phyloP scores from a whole-genome alignment of 2,329 filamentous ascomycete genomes.

The Thielaviopsis populi region DNA sequence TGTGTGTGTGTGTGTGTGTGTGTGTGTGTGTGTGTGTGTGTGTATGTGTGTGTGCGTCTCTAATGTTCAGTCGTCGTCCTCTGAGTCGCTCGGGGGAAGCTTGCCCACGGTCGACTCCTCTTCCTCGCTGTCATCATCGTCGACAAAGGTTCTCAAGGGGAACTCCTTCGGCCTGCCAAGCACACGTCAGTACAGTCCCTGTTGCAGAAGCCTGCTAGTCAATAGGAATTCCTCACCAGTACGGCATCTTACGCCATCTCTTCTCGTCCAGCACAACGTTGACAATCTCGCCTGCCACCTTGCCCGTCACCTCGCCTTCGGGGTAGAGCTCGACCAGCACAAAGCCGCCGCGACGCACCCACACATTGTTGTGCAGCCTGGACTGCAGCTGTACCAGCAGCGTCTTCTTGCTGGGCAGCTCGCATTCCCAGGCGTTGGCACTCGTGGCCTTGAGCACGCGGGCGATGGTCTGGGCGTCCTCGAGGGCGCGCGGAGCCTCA shows the following conservation, averaged over 20 bases:
- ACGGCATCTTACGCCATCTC: conserved; percentile 73
- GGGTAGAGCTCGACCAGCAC: conserved; percentile 61
- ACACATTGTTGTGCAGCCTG: conserved; percentile 80
- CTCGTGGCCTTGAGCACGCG: conserved; percentile 70
- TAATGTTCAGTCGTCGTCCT: conserved; percentile 39
- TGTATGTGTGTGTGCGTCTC: background rate
- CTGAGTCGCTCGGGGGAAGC: conserved; percentile 70
- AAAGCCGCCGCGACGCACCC: conserved; percentile 79
- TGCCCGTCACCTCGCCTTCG: conserved; percentile 54
- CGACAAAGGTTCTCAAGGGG: conserved; percentile 31
- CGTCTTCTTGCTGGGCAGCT: conserved; percentile 49
- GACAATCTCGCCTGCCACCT: conserved; percentile 74
- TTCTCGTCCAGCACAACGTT: conserved; percentile 89
- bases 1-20: background rate
- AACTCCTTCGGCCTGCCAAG: conserved; percentile 51
- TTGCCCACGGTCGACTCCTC: conserved; percentile 70
- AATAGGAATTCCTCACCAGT: conserved; percentile 46
- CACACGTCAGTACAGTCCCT: background rate
- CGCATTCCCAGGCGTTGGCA: conserved; percentile 75
- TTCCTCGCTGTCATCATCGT: conserved; percentile 37
- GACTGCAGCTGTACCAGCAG: conserved; percentile 69
- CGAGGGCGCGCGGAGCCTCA: conserved; percentile 7
- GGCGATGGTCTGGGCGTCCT: conserved; percentile 51
- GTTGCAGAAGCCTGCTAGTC: background rate
- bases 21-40: background rate